Percentiles rank a stretch among this genome's conserved stretches.
Conservation (phyloP, 2,329 filamentous ascomycete species). For the Pseudopyricularia javanii region DNA sequence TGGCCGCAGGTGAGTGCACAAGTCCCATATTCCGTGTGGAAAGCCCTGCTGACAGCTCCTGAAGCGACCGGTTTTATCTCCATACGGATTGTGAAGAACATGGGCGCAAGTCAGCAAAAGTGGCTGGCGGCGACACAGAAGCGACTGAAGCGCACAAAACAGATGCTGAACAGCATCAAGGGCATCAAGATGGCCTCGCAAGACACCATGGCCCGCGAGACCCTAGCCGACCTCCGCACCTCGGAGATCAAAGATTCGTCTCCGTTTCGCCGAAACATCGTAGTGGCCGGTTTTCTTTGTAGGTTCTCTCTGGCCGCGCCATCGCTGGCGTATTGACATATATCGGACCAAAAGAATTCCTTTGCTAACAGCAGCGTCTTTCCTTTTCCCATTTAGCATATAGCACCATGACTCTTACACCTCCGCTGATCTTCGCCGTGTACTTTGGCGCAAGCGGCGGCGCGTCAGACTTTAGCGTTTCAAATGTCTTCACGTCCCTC, state of each 20-base stretch:
- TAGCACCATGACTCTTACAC: constrained; percentile 21
- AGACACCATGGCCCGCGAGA: not conserved
- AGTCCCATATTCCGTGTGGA: too few relatives aligned
- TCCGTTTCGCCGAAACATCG: not conserved
- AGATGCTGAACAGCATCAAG: constrained; percentile 34
- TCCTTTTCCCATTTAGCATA: too few relatives aligned
- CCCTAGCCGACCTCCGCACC: not conserved
- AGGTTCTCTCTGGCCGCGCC: not conserved
- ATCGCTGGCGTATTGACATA: constrained; percentile 19
- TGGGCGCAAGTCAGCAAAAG: constrained; percentile 24
- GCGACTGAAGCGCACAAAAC: constrained; percentile 31
- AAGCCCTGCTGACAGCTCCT: too few relatives aligned
- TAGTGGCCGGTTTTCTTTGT: not conserved
- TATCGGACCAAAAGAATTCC: too few relatives aligned
- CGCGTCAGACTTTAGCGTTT: constrained; percentile 9
- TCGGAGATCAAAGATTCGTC: not conserved
- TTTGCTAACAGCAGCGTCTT: too few relatives aligned
- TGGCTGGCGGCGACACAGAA: constrained; percentile 36
- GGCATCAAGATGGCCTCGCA: constrained; percentile 30
- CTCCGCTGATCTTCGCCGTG: constrained; percentile 19
- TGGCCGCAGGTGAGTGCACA: too few relatives aligned
- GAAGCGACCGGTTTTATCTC: too few relatives aligned
- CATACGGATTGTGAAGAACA: too few relatives aligned
- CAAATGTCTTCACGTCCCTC: constrained; percentile 17
- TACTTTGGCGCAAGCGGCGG: not conserved